phyloP scores from a whole-genome alignment of 768 basidiomycete genomes.

The Leccinum fibrillosum region DNA sequence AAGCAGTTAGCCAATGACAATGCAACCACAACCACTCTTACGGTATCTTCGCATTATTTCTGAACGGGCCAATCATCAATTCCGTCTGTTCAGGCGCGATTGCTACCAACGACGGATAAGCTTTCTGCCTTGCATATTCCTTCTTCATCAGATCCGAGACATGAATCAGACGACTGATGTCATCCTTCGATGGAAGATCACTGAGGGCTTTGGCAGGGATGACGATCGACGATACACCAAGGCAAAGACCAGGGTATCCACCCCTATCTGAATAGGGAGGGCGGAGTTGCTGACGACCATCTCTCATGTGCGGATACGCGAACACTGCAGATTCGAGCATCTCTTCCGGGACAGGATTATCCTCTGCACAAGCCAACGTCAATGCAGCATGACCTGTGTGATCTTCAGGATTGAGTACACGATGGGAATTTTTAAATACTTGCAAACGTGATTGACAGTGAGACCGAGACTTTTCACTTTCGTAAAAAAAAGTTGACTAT shows the following conservation, averaged over 20 bases:
- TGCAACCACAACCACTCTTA: not conserved
- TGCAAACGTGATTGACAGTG: not conserved
- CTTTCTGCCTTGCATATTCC: not conserved
- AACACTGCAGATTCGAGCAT: not conserved
- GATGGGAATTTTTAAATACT: not conserved
- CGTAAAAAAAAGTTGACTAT: not conserved
- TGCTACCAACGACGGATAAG: not conserved
- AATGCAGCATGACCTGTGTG: not conserved
- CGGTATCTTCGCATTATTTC: not conserved
- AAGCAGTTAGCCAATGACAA: not conserved
- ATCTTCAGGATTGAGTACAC: not conserved
- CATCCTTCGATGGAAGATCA: not conserved
- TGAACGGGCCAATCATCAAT: not conserved
- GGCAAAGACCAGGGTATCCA: not conserved
- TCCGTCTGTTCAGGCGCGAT: not conserved
- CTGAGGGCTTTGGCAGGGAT: not conserved
- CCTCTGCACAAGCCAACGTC: not conserved
- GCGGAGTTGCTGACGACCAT: conserved; percentile 1
- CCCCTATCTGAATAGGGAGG: not conserved
- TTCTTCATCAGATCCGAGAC: conserved; percentile 1
- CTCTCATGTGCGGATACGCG: not conserved
- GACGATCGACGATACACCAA: not conserved
- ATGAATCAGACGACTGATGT: not conserved
- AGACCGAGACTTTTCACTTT: not conserved
- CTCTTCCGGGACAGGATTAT: conserved; percentile 1